Conservation (phyloP, 257 asterid genomes). For the Lantana camara region DNA sequence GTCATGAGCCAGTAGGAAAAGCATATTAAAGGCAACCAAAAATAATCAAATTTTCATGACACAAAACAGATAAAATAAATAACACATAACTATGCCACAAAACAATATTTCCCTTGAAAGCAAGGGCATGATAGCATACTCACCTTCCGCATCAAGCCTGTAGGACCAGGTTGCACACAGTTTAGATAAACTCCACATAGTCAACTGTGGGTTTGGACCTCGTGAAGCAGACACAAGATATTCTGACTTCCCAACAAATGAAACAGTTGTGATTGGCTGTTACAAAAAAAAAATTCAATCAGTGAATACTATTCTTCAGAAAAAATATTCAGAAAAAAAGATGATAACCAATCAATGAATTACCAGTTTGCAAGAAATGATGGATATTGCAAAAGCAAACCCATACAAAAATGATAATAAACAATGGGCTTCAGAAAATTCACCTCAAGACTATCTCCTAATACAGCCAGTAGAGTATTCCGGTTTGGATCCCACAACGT, state of each 20-base stretch:
- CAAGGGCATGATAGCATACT: slow-evolving; percentile 1
- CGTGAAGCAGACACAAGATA: slow-evolving; percentile 79
- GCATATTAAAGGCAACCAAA: not conserved
- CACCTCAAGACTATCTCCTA: slow-evolving; percentile 85
- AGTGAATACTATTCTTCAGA: slow-evolving; percentile 10
- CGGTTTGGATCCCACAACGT: slow-evolving; percentile 94
- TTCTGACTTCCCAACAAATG: slow-evolving; percentile 80
- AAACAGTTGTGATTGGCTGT: slow-evolving; percentile 67
- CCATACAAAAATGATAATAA: not conserved
- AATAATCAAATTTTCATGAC: not conserved
- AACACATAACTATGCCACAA: not conserved
- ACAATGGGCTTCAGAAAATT: not conserved
- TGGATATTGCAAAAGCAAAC: not conserved
- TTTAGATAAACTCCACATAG: slow-evolving; percentile 77
- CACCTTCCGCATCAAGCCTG: slow-evolving; percentile 81
- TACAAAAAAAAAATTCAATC: slow-evolving; percentile 13
- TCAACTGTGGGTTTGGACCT: slow-evolving; percentile 65
- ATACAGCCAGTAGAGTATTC: slow-evolving; percentile 74
- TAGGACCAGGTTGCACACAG: slow-evolving; percentile 71
- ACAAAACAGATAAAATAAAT: not conserved
- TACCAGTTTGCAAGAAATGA: slow-evolving; percentile 15
- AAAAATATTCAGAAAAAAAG: not conserved
- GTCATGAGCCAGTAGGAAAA: not conserved
- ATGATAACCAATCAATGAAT: not conserved
- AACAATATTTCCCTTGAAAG: slow-evolving; percentile 12